Evolutionary conservation across 2,329 filamentous ascomycete genomes (phyloP).

Genomic region (Colletotrichum spinosum): DNA sequence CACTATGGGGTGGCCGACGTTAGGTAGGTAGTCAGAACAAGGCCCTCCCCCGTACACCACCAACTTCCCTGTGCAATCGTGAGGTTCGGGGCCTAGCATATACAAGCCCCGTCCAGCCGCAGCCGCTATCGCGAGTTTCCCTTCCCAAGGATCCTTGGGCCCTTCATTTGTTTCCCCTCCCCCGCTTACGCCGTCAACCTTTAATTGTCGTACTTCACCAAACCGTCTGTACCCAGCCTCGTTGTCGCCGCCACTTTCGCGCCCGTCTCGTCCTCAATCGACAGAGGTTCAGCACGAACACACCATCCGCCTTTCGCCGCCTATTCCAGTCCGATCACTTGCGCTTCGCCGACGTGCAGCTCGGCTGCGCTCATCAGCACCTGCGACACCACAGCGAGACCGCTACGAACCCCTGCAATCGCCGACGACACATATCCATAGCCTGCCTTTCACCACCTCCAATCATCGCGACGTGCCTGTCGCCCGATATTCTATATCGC

Average conservation of each 20-base stretch:
- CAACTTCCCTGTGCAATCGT: conserved; percentile 4
- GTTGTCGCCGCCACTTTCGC: conserved; percentile 7
- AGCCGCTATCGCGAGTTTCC: neutral
- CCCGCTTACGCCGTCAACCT: conserved; percentile 7
- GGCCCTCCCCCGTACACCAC: neutral
- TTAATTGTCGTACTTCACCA: neutral
- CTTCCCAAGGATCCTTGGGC: conserved; percentile 16
- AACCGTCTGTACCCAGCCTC: conserved; percentile 18
- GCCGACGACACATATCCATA: no score
- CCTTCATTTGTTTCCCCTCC: conserved; percentile 34
- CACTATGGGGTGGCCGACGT: no score
- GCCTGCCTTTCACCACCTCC: no score
- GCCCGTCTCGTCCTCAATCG: conserved; percentile 4
- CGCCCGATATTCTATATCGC: neutral
- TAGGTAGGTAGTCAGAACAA: no score
- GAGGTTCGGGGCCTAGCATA: neutral
- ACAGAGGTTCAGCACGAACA: neutral
- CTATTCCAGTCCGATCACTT: no score
- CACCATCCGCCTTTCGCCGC: neutral
- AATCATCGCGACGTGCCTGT: no score
- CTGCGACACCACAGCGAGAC: no score
- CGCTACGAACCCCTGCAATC: no score
- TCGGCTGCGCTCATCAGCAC: no score
- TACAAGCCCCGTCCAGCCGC: no score
- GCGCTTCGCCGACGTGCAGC: no score